phyloP scores from a whole-genome alignment of 2,329 filamentous ascomycete genomes.

The Xylariaceae sp. region DNA sequence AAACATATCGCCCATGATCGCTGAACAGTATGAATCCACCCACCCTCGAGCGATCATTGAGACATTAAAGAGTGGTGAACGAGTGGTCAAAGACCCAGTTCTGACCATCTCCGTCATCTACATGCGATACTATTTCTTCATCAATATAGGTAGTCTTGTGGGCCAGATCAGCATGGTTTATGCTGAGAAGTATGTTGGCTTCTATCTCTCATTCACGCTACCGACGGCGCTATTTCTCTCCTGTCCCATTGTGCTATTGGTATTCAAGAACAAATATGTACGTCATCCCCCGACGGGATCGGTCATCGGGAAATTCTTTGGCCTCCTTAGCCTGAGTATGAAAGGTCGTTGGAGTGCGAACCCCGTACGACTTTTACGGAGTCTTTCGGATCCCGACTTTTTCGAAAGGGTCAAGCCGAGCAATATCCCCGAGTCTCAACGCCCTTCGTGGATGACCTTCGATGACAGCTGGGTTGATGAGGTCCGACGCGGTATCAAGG shows the following conservation, averaged over 20 bases:
- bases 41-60: constrained; percentile 48
- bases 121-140: constrained; percentile 71
- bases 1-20: constrained; percentile 54
- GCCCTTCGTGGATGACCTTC: constrained; percentile 65
- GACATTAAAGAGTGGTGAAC: constrained; percentile 46
- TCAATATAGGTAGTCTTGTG: constrained; percentile 64
- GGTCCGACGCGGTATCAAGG: constrained; percentile 58
- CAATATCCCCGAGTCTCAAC: constrained; percentile 46
- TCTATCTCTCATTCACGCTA: constrained; percentile 52
- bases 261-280: constrained; percentile 42
- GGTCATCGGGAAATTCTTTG: constrained; percentile 61
- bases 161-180: constrained; percentile 43
- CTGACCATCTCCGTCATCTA: constrained; percentile 64
- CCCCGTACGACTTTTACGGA: constrained; percentile 40
- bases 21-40: constrained; percentile 58
- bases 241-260: constrained; percentile 48
- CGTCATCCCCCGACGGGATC: constrained; percentile 55
- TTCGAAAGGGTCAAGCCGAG: constrained; percentile 68
- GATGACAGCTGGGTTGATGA: constrained; percentile 68
- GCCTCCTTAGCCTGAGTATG: constrained; percentile 54
- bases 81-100: constrained; percentile 61
- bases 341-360: constrained; percentile 60
- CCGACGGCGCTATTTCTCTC: constrained; percentile 53
- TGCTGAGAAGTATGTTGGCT: constrained; percentile 62
- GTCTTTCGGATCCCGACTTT: constrained; percentile 43